These are phyloP conservation scores for Trichoderma gracile DNA, from an alignment of 2,329 filamentous ascomycete species.

Conservation along the genomic window DNA sequence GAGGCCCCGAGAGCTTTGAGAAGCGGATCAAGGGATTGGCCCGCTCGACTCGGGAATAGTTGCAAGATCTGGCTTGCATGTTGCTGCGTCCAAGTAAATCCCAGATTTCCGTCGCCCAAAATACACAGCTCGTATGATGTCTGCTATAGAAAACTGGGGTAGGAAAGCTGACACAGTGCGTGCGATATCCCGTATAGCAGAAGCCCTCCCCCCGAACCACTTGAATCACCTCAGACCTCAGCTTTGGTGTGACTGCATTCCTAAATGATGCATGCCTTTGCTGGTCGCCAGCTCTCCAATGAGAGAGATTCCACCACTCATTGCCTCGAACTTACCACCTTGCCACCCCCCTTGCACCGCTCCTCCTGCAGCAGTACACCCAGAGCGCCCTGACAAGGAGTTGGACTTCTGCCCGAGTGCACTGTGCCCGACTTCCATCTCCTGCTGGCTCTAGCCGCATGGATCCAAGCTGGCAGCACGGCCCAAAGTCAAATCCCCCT, in stretches of 20 bases:
- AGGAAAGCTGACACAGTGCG: constrained; percentile 21
- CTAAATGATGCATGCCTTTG: constrained; percentile 1
- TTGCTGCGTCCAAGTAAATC: not conserved
- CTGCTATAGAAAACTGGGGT: not conserved
- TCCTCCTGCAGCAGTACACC: not conserved
- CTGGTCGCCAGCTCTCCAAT: constrained; percentile 10
- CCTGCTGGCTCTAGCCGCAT: not conserved
- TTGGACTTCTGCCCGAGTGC: not conserved
- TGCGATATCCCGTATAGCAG: constrained; percentile 9
- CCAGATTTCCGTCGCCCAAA: not conserved
- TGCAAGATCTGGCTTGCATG: constrained; percentile 11
- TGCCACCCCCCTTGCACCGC: not conserved
- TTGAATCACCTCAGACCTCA: not conserved
- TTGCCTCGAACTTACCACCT: not conserved
- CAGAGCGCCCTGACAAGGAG: not conserved
- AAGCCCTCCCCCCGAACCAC: not conserved
- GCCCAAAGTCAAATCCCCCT: constrained; percentile 16
- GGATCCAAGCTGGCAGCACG: constrained; percentile 10
- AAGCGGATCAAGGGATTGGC: not conserved
- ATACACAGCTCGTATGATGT: constrained; percentile 15
- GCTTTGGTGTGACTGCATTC: constrained; percentile 12
- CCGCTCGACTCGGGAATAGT: constrained; percentile 3
- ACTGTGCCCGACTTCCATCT: not conserved
- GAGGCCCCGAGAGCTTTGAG: not conserved
- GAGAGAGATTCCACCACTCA: not conserved